These are phyloP conservation scores for Daldinia caldariorum DNA, from an alignment of 495 filamentous ascomycete species.

Conservation along the genomic window DNA sequence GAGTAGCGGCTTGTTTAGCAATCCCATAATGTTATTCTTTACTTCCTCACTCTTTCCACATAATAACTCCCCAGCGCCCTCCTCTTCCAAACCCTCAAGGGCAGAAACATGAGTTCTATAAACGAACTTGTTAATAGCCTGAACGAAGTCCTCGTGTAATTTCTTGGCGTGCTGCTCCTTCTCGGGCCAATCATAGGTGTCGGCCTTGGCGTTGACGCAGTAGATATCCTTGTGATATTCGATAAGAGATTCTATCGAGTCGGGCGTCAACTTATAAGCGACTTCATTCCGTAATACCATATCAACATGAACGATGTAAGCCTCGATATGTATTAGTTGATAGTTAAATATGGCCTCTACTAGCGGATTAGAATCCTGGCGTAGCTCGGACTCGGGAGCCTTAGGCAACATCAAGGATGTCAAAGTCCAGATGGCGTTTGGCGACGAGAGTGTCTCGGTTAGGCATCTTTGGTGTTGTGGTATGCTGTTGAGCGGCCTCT, in stretches of 20 bases:
- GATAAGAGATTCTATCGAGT: conserved; percentile 93
- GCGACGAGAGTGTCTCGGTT: conserved; percentile 92
- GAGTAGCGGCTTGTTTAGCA: conserved; percentile 90
- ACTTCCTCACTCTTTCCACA: conserved; percentile 93
- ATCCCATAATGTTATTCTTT: conserved; percentile 82
- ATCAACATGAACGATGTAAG: conserved; percentile 98
- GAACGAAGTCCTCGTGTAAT: conserved; percentile 95
- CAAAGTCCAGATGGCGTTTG: conserved; percentile 94
- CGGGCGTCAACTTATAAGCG: conserved; percentile 97
- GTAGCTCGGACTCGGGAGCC: conserved; percentile 86
- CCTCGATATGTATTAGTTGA: conserved; percentile 93
- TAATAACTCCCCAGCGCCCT: conserved; percentile 92
- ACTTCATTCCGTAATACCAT: conserved; percentile 98
- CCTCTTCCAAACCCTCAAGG: conserved; percentile 95
- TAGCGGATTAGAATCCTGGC: conserved; percentile 85
- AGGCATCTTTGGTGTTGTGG: conserved; percentile 96
- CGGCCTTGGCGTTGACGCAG: conserved; percentile 87
- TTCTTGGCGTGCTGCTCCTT: conserved; percentile 97
- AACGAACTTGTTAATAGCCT: conserved; percentile 97
- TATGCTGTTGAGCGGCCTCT: conserved; percentile 97
- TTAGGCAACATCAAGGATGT: conserved; percentile 94
- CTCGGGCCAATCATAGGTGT: conserved; percentile 95
- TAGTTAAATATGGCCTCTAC: conserved; percentile 94
- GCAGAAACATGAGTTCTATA: conserved; percentile 90
- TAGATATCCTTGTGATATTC: conserved; percentile 98